phyloP scores from a whole-genome alignment of 2,329 filamentous ascomycete genomes.

The Venturiaceae sp. region DNA sequence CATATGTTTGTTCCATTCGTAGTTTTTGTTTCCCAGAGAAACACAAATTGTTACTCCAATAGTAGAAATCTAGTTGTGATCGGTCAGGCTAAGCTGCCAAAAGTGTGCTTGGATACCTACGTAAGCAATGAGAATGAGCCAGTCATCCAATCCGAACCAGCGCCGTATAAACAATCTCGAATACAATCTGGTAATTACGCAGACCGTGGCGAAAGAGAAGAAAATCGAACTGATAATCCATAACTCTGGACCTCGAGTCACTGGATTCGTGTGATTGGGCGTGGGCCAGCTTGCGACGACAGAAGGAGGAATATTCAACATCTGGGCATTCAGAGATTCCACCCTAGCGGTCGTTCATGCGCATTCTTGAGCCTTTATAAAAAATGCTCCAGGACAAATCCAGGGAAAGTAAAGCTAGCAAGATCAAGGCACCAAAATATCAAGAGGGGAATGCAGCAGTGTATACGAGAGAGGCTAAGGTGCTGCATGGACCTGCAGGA shows the following conservation, averaged over 20 bases:
- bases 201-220: not conserved
- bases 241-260: slow-evolving; percentile 1
- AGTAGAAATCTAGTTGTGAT: slow-evolving; percentile 3
- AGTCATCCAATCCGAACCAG: slow-evolving; percentile 10
- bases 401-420: too few species aligned
- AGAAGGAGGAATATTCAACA: not conserved
- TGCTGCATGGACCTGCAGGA: too few species aligned
- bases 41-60: slow-evolving; percentile 1
- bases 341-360: too few species aligned
- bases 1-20: slow-evolving; percentile 10
- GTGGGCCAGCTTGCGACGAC: not conserved
- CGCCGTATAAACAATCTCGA: slow-evolving; percentile 2
- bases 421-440: too few species aligned
- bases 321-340: not conserved
- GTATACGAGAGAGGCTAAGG: too few species aligned
- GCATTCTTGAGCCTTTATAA: too few species aligned
- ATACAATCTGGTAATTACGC: slow-evolving; percentile 7
- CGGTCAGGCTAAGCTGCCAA: not conserved
- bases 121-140: slow-evolving; percentile 6
- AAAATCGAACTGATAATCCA: slow-evolving; percentile 4
- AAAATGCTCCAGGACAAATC: too few species aligned
- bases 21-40: slow-evolving; percentile 2
- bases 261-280: slow-evolving; percentile 7
- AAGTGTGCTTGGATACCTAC: not conserved
- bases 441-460: too few species aligned